phyloP scores from a whole-genome alignment of 805 yeast genomes.

The Saccharomycopsis selenospora region DNA sequence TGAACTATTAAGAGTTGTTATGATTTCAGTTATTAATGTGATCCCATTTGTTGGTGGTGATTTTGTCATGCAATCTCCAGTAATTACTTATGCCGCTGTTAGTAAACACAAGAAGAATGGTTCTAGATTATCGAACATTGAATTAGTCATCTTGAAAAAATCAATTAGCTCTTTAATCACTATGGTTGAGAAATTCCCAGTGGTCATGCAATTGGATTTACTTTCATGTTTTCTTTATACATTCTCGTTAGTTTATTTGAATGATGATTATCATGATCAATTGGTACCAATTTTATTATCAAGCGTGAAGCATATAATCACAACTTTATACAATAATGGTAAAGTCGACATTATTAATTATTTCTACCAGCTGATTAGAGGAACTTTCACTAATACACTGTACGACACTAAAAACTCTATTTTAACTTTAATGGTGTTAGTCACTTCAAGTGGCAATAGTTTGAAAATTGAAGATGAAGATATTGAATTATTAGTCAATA shows the following conservation, averaged over 20 bases:
- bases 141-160: slow-evolving; percentile 39
- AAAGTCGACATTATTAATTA: slow-evolving; percentile 27
- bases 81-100: slow-evolving; percentile 4
- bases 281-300: slow-evolving; percentile 48
- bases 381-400: slow-evolving; percentile 22
- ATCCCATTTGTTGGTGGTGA: slow-evolving; percentile 54
- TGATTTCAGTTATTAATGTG: slow-evolving; percentile 52
- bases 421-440: slow-evolving; percentile 38
- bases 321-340: slow-evolving; percentile 28
- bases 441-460: slow-evolving; percentile 34
- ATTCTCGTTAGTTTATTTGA: slow-evolving; percentile 49
- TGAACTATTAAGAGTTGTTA: slow-evolving; percentile 65
- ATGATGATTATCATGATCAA: slow-evolving; percentile 30
- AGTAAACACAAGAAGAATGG: neutral
- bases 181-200: slow-evolving; percentile 61
- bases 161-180: slow-evolving; percentile 47
- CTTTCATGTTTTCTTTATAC: slow-evolving; percentile 62
- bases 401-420: slow-evolving; percentile 30
- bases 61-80: slow-evolving; percentile 26
- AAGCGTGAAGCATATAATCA: slow-evolving; percentile 39
- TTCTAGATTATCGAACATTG: slow-evolving; percentile 25
- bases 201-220: slow-evolving; percentile 60
- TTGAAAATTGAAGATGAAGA: slow-evolving; percentile 32
- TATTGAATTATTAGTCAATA: slow-evolving; percentile 30
- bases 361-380: slow-evolving; percentile 34